Conservation (phyloP, 176 grass and related monocot species). For the Triticum monococcum region DNA sequence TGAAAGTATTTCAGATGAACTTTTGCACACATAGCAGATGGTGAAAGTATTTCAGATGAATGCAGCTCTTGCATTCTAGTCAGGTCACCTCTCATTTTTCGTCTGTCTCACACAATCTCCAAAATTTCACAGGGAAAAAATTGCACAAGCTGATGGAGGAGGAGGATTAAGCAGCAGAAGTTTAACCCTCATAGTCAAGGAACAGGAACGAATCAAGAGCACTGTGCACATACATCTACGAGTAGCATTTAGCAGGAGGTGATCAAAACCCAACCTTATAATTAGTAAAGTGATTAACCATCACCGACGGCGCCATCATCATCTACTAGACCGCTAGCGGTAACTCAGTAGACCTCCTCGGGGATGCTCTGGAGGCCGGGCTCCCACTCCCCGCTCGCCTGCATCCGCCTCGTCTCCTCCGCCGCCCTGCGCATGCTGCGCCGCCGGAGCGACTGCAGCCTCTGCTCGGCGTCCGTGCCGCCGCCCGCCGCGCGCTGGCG, state of each 20-base stretch:
- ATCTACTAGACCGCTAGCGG: not conserved
- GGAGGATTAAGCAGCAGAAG: conserved; percentile 7
- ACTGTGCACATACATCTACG: conserved; percentile 49
- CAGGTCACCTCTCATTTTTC: conserved; percentile 12
- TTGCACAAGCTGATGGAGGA: conserved; percentile 22
- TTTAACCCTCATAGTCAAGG: conserved; percentile 16
- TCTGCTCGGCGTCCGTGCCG: conserved; percentile 46
- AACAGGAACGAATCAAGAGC: conserved; percentile 19
- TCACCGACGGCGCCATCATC: conserved; percentile 18
- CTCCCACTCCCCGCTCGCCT: conserved; percentile 56
- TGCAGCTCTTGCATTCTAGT: conserved; percentile 11
- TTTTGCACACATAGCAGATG: not conserved
- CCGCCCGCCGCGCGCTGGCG: conserved; percentile 22
- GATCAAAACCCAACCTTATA: conserved; percentile 49
- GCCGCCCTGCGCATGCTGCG: conserved; percentile 58
- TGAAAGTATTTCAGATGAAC: not conserved
- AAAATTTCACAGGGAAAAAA: conserved; percentile 2
- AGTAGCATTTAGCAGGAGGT: conserved; percentile 40
- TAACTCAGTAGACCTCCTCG: conserved; percentile 55
- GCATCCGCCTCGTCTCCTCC: conserved; percentile 42
- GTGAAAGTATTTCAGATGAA: not conserved
- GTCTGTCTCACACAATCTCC: not conserved
- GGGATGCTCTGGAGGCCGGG: conserved; percentile 88
- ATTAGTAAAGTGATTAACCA: conserved; percentile 47
- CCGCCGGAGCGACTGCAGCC: conserved; percentile 76